Conservation (phyloP, 352 stramenopile genomes). For the Elongisporangium anandrum region DNA sequence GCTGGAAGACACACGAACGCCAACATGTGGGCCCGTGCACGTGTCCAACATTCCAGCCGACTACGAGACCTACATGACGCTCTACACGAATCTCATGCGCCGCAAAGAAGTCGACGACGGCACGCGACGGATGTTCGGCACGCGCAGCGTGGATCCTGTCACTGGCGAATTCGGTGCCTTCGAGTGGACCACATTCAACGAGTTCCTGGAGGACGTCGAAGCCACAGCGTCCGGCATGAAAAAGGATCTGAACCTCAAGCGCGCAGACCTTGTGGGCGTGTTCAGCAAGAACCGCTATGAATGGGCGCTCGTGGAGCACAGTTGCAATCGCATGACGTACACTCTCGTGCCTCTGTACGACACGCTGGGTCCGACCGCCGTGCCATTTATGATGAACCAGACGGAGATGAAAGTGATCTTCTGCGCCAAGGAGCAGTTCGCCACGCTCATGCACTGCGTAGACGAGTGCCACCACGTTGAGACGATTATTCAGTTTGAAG, state of each 20-base stretch:
- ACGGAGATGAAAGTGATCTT: conserved; percentile 70
- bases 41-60: conserved; percentile 11
- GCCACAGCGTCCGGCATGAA: conserved; percentile 34
- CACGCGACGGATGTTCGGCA: conserved; percentile 50
- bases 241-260: conserved; percentile 22
- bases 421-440: conserved; percentile 52
- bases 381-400: conserved; percentile 78
- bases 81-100: conserved; percentile 51
- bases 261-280: conserved; percentile 53
- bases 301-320: conserved; percentile 64
- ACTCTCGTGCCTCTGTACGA: conserved; percentile 78
- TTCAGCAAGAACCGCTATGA: conserved; percentile 74
- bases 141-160: conserved; percentile 28
- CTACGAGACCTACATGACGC: conserved; percentile 38
- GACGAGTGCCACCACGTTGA: conserved; percentile 44
- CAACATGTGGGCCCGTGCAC: conserved; percentile 19
- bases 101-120: conserved; percentile 42
- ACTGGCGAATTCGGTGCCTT: conserved; percentile 35
- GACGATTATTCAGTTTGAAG: conserved; percentile 50
- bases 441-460: conserved; percentile 41
- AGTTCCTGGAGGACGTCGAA: conserved; percentile 49
- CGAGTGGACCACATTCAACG: conserved; percentile 55
- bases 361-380: conserved; percentile 57
- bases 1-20: conserved; percentile 11
- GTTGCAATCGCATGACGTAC: conserved; percentile 62